These are phyloP conservation scores for Arxiozyma heterogenica DNA, from an alignment of 1,139 yeast genomes.

Conservation along the genomic window DNA sequence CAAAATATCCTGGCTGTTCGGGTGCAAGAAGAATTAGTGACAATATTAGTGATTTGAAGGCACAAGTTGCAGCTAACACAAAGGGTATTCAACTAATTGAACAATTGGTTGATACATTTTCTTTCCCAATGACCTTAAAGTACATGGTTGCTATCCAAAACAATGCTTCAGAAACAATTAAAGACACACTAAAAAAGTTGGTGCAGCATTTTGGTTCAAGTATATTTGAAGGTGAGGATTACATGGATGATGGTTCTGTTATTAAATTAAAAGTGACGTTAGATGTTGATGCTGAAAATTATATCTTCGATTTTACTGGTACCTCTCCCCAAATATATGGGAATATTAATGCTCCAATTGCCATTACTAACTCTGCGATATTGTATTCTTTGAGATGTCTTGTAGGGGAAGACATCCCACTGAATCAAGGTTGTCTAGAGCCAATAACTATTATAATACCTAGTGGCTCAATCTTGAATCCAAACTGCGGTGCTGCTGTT, in stretches of 20 bases:
- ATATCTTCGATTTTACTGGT: slow-evolving; percentile 39
- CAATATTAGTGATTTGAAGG: slow-evolving; percentile 41
- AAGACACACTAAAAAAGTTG: slow-evolving; percentile 30
- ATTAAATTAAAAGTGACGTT: slow-evolving; percentile 37
- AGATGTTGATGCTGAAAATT: slow-evolving; percentile 32
- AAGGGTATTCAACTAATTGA: slow-evolving; percentile 38
- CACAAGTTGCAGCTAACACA: slow-evolving; percentile 42
- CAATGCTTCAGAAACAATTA: slow-evolving; percentile 37
- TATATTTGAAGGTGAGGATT: slow-evolving; percentile 33
- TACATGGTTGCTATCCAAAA: slow-evolving; percentile 42
- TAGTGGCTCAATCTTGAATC: slow-evolving; percentile 58
- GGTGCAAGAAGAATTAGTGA: slow-evolving; percentile 41
- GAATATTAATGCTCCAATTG: slow-evolving; percentile 56
- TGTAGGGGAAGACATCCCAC: slow-evolving; percentile 69
- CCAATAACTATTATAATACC: slow-evolving; percentile 64
- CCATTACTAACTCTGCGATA: slow-evolving; percentile 75
- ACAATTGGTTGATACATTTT: slow-evolving; percentile 34
- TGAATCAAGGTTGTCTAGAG: slow-evolving; percentile 73
- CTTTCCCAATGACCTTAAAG: slow-evolving; percentile 31
- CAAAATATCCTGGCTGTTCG: slow-evolving; percentile 37
- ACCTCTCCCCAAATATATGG: slow-evolving; percentile 55
- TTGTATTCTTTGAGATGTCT: slow-evolving; percentile 68
- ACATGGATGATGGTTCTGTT: slow-evolving; percentile 41
- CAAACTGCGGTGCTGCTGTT: slow-evolving; percentile 71
- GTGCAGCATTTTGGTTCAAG: slow-evolving; percentile 22